Conservation (phyloP, 2,329 filamentous ascomycete species). For the Emergomyces africanus region DNA sequence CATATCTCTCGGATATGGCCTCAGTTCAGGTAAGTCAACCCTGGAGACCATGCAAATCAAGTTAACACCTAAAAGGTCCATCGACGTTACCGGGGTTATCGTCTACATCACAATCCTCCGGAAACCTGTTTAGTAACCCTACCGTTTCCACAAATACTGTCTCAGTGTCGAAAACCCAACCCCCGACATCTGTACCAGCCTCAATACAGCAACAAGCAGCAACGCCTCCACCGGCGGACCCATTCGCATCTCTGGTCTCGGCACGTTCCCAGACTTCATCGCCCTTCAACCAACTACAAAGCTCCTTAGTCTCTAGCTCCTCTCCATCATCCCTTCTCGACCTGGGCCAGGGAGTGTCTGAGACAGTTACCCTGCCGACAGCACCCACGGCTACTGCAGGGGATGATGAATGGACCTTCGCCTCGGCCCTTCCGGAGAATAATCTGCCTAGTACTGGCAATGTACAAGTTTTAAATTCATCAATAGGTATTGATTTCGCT, state of each 20-base stretch:
- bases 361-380: constrained; percentile 8
- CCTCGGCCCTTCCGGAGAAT: constrained; percentile 63
- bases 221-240: constrained; percentile 35
- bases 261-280: constrained; percentile 37
- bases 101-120: constrained; percentile 29
- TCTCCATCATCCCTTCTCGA: constrained; percentile 23
- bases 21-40: constrained; percentile 32
- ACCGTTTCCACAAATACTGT: constrained; percentile 43
- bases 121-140: constrained; percentile 43
- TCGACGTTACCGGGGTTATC: constrained; percentile 10
- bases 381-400: constrained; percentile 29
- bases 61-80: constrained; percentile 16
- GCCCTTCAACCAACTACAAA: constrained; percentile 22
- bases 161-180: constrained; percentile 36
- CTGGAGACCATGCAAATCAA: not conserved
- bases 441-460: constrained; percentile 49
- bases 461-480: constrained; percentile 55
- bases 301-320: constrained; percentile 11
- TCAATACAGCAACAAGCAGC: constrained; percentile 22
- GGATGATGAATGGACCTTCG: constrained; percentile 92
- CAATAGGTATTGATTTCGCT: constrained; percentile 59
- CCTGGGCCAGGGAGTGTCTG: constrained; percentile 12
- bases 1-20: constrained; percentile 58
- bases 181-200: constrained; percentile 32
- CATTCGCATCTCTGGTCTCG: constrained; percentile 47